Evolutionary conservation across 768 basidiomycete genomes (phyloP).

Genomic region (Exsudoporus frostii): DNA sequence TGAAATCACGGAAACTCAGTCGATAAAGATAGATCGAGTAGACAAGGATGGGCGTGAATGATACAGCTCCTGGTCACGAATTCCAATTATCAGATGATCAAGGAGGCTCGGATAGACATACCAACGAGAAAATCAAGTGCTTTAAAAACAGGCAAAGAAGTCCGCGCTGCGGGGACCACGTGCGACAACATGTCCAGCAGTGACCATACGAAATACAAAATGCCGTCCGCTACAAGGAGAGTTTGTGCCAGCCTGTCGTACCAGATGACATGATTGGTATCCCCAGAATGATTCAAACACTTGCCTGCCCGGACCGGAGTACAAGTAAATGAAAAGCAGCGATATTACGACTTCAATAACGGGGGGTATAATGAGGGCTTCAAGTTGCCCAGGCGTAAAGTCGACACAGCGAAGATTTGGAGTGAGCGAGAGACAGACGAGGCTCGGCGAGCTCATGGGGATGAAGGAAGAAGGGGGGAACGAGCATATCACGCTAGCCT

Average conservation of each 20-base stretch:
- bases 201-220: slow-evolving; percentile 55
- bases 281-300: slow-evolving; percentile 20
- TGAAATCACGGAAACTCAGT: slow-evolving; percentile 49
- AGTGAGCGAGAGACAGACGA: slow-evolving; percentile 65
- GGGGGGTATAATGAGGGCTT: slow-evolving; percentile 58
- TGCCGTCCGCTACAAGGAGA: slow-evolving; percentile 60
- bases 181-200: slow-evolving; percentile 61
- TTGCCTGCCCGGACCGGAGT: slow-evolving; percentile 48
- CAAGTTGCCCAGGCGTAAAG: slow-evolving; percentile 44
- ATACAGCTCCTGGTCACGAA: slow-evolving; percentile 41
- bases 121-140: slow-evolving; percentile 59
- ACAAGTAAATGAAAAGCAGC: slow-evolving; percentile 47
- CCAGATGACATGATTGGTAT: background rate
- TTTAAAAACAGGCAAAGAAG: slow-evolving; percentile 45
- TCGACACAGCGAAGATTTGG: slow-evolving; percentile 69
- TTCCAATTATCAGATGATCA: background rate
- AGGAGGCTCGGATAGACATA: slow-evolving; percentile 32
- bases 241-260: slow-evolving; percentile 45
- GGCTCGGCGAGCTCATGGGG: slow-evolving; percentile 41
- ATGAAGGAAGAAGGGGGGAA: slow-evolving; percentile 17
- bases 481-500: slow-evolving; percentile 35
- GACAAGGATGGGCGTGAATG: slow-evolving; percentile 62
- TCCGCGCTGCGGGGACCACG: slow-evolving; percentile 48
- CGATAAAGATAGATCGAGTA: slow-evolving; percentile 63
- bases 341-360: slow-evolving; percentile 61